phyloP scores from a whole-genome alignment of 352 stramenopile genomes.

The Thraustochytrium sp. region DNA sequence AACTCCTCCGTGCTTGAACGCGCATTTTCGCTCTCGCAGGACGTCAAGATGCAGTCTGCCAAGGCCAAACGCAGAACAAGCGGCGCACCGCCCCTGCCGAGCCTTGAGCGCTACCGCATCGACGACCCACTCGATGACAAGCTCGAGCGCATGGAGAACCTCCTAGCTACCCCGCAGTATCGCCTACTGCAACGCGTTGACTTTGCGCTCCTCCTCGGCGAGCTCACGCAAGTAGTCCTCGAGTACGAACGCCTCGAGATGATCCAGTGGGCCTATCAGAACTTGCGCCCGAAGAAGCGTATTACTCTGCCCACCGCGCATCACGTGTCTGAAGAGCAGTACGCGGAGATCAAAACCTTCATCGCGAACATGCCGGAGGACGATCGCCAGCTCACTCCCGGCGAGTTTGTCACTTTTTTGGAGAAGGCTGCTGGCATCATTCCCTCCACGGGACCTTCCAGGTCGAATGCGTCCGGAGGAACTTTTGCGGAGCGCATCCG shows the following conservation, averaged over 20 bases:
- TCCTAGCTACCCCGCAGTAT: neutral
- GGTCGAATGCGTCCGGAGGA: too few species aligned
- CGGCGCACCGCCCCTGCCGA: neutral
- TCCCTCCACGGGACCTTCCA: too few species aligned
- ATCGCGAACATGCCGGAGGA: neutral
- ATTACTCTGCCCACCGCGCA: neutral
- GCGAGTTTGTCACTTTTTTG: neutral
- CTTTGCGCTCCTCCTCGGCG: slow-evolving; percentile 37
- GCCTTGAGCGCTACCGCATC: neutral
- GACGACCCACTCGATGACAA: slow-evolving; percentile 33
- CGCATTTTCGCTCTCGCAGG: neutral
- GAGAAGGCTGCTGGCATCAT: neutral
- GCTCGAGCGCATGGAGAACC: slow-evolving; percentile 31
- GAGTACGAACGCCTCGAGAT: slow-evolving; percentile 29
- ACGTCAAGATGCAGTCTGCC: neutral
- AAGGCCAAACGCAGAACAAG: neutral
- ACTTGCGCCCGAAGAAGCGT: neutral
- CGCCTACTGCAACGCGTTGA: slow-evolving; percentile 18
- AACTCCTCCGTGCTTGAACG: slow-evolving; percentile 7
- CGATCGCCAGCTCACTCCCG: neutral
- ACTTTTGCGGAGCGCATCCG: too few species aligned
- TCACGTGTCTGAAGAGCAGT: neutral
- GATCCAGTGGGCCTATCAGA: slow-evolving; percentile 10
- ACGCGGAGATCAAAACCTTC: neutral
- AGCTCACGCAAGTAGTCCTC: slow-evolving; percentile 33